Percentiles rank a stretch among this genome's conserved stretches.
Conservation (phyloP, 2,329 filamentous ascomycete genomes). For the Colletotrichum sansevieriae region DNA sequence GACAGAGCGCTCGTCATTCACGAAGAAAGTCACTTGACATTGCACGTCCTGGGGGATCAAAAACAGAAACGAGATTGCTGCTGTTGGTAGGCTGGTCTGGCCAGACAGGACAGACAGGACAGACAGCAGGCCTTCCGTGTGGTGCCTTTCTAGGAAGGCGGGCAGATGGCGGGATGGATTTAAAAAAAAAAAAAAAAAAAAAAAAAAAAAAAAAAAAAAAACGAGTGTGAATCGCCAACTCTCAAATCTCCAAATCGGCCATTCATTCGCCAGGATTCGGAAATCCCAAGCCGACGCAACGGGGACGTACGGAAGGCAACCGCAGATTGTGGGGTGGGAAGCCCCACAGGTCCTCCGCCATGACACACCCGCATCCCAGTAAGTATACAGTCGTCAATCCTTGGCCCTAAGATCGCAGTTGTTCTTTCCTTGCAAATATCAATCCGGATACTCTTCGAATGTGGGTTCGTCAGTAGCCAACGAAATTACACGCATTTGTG, state of each 20-base stretch:
- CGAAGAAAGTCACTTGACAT: constrained; percentile 20
- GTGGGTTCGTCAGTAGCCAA: background rate
- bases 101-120: too few species aligned
- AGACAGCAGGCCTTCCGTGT: too few species aligned
- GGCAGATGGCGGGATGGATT: background rate
- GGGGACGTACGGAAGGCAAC: constrained; percentile 34
- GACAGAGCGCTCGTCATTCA: background rate
- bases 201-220: background rate
- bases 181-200: too few species aligned
- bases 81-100: constrained; percentile 12
- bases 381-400: background rate
- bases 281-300: constrained; percentile 35
- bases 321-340: constrained; percentile 30
- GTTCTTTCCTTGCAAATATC: constrained; percentile 7
- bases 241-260: background rate
- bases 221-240: background rate
- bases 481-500: background rate
- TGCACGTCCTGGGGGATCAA: constrained; percentile 13
- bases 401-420: constrained; percentile 2
- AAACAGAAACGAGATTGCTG: constrained; percentile 9
- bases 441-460: background rate
- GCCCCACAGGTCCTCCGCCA: constrained; percentile 1
- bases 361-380: background rate
- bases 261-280: constrained; percentile 33
- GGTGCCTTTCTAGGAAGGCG: background rate